phyloP scores from a whole-genome alignment of 768 basidiomycete species.

The Amanita muscaria region DNA sequence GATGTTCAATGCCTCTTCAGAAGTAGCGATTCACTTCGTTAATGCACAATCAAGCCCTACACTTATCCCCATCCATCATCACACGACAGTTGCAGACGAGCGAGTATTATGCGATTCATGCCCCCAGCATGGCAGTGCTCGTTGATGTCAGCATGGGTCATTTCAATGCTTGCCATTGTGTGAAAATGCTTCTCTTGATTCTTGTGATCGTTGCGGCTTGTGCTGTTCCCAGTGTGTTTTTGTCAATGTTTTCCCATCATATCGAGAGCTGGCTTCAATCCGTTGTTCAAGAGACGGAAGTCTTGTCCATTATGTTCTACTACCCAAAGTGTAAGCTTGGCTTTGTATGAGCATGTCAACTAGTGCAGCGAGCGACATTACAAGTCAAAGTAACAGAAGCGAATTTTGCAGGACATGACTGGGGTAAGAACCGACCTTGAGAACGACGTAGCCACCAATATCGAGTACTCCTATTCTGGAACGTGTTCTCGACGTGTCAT shows the following conservation, averaged over 20 bases:
- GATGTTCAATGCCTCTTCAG: not conserved
- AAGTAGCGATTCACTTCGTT: constrained; percentile 55
- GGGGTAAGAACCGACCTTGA: too few relatives aligned
- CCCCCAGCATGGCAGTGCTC: constrained; percentile 84
- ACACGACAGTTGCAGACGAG: constrained; percentile 83
- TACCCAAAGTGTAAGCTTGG: constrained; percentile 57
- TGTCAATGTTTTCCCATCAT: constrained; percentile 68
- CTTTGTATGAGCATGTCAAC: constrained; percentile 24
- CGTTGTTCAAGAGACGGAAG: constrained; percentile 44
- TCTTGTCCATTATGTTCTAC: constrained; percentile 76
- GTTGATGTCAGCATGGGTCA: constrained; percentile 67
- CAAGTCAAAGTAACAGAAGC: constrained; percentile 59
- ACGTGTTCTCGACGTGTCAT: too few relatives aligned
- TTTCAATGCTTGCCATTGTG: constrained; percentile 51
- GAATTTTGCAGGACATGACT: constrained; percentile 47
- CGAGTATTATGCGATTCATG: constrained; percentile 67
- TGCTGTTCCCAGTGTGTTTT: constrained; percentile 36
- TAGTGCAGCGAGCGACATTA: not conserved
- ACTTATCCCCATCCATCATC: constrained; percentile 73
- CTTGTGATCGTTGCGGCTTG: constrained; percentile 38
- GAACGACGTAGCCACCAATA: too few relatives aligned
- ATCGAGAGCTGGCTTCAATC: constrained; percentile 63
- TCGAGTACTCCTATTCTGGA: too few relatives aligned
- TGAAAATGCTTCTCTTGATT: constrained; percentile 71
- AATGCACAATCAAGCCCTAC: constrained; percentile 85